Percentiles rank a stretch among this genome's conserved stretches.
Evolutionary conservation across 371 early-diverging fungal species (phyloP).

Genomic region (Blakeslea trispora): DNA sequence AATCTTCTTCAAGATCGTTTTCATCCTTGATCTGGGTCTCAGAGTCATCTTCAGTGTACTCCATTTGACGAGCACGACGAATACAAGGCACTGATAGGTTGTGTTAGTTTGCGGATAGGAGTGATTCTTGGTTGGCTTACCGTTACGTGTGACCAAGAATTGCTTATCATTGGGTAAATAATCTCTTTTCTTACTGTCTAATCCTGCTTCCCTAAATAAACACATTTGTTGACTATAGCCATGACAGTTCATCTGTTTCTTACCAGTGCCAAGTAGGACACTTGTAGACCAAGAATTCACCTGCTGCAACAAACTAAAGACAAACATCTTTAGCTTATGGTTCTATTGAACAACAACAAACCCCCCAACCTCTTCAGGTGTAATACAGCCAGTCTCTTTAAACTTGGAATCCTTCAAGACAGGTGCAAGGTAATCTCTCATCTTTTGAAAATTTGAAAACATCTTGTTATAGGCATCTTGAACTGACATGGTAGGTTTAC

Average conservation of each 20-base stretch:
- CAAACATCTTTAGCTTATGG: too few relatives aligned
- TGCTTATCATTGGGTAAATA: constrained; percentile 94
- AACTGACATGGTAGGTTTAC: constrained; percentile 29
- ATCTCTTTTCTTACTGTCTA: constrained; percentile 80
- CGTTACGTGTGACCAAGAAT: constrained; percentile 93
- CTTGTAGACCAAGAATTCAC: constrained; percentile 96
- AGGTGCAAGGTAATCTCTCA: constrained; percentile 89
- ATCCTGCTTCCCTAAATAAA: constrained; percentile 75
- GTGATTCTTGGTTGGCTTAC: constrained; percentile 38
- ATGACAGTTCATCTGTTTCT: background rate
- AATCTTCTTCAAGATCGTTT: constrained; percentile 67
- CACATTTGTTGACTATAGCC: too few relatives aligned
- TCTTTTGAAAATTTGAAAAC: constrained; percentile 51
- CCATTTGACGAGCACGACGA: constrained; percentile 86
- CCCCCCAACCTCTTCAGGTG: constrained; percentile 94
- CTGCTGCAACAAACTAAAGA: constrained; percentile 96
- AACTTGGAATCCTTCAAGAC: constrained; percentile 94
- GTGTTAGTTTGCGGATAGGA: too few relatives aligned
- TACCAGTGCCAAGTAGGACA: constrained; percentile 98
- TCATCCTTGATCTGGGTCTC: constrained; percentile 48
- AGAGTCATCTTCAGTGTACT: constrained; percentile 66
- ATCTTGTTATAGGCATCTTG: constrained; percentile 54
- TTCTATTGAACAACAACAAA: too few relatives aligned
- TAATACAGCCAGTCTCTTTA: constrained; percentile 90
- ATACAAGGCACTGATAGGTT: constrained; percentile 79